Conservation (phyloP, 75 land plant genomes). For the Isoetes taiwanensis region DNA sequence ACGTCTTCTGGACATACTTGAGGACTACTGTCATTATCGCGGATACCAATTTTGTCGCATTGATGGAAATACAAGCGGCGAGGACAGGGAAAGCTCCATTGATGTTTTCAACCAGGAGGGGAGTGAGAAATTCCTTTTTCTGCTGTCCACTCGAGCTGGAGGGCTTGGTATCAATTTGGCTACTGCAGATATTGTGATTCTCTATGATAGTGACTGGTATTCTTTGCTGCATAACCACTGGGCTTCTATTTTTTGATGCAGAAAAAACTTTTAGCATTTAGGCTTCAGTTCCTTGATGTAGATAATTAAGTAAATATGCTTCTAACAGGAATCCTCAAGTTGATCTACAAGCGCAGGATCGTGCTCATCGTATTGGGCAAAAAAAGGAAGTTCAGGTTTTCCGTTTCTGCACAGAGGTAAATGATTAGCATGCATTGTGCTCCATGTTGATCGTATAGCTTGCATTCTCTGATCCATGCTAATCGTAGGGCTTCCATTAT, state of each 20-base stretch:
- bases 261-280: neutral
- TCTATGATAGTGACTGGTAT: conserved; percentile 98
- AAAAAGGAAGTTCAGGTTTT: conserved; percentile 99
- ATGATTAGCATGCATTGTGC: too few species aligned
- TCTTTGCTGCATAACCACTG: neutral
- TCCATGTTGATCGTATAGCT: too few species aligned
- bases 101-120: conserved; percentile 79
- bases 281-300: neutral
- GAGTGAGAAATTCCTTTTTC: conserved; percentile 88
- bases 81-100: conserved; percentile 89
- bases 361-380: conserved; percentile 99
- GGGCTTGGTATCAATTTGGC: conserved; percentile 98
- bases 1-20: conserved; percentile 85
- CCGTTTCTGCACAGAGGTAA: conserved; percentile 94
- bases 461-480: neutral
- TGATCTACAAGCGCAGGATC: conserved; percentile 96
- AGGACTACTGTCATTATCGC: conserved; percentile 80
- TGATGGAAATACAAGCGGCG: conserved; percentile 97
- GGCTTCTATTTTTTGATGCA: neutral
- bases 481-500: neutral
- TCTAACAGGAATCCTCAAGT: conserved; percentile 86
- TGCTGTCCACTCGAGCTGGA: conserved; percentile 96
- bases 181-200: conserved; percentile 94
- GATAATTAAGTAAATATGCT: neutral
- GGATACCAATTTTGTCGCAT: conserved; percentile 83